Evolutionary conservation across 495 filamentous ascomycete species (phyloP), one percentile per base, ranked within the genome.

Genomic region (Baudoinia panamericana): DNA sequence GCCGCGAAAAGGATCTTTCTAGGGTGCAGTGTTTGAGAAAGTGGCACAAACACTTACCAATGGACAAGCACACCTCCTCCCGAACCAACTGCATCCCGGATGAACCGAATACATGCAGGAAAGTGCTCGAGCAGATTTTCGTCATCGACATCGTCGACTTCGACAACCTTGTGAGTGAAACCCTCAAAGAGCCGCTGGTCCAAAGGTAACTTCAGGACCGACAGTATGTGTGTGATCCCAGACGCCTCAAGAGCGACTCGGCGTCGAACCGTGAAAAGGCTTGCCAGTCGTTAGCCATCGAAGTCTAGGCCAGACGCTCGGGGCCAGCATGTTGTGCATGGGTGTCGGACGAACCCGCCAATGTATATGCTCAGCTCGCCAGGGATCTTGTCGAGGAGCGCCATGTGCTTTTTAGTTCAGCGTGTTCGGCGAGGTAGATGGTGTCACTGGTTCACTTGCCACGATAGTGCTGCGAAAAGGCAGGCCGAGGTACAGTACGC

Each of bases 181-280:
- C 63, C 52, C 39, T 66, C 56, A 51, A 70, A 71, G 15, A 72
- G 55, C 38, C 66, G 52, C 35, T 70, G 56, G 37, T 75, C 68
- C 36, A 74, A 63, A 26, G 72, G 67, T 33, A 76, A 60, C 26
- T 70, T 65, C 39, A 90, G 55, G 43, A 84, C 84, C 2, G 88
- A 93, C n/a, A 97, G 63, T 25, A 96, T 68, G 62, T 95, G 88
- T 2, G 85, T 95, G 57, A 96, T 84, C 32, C 79, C 79, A 45
- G 73, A 70, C 44, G 76, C 66, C 36, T 69, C 60, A 22, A 97
- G 63, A 12, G 78, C 69, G 2, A 74, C 62, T 45, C 74, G 72
- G 26, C 78, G 73, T 26, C 74, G 74, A 46, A 93, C 61, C 15
- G 78, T 72, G 61, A 86, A 83, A 36, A 93, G 69, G 27, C 86